Evolutionary conservation across 163 green algal species (phyloP).

Genomic region (Chlamydomonas reinhardtii): DNA sequence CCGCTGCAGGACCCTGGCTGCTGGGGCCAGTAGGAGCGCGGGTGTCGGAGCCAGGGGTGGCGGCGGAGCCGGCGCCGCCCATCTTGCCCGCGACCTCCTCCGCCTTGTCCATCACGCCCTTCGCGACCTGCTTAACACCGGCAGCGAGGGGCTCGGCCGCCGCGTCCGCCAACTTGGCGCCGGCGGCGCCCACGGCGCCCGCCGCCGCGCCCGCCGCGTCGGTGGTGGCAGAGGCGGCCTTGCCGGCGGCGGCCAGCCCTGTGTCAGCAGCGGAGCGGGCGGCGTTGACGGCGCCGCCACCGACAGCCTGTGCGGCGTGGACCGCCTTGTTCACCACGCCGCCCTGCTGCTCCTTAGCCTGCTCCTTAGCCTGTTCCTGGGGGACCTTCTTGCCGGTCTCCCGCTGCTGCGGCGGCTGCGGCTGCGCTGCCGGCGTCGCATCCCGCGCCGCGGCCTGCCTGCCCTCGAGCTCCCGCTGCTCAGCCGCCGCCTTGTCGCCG

Average conservation of each 20-base stretch:
- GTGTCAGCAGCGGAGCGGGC: background rate
- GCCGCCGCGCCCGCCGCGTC: background rate
- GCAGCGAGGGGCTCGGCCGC: background rate
- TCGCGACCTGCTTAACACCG: background rate
- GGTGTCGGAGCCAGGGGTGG: too few relatives aligned
- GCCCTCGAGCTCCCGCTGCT: background rate
- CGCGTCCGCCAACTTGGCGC: background rate
- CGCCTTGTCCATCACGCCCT: background rate
- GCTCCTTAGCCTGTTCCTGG: background rate
- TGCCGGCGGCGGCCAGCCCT: background rate
- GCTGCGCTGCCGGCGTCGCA: too few relatives aligned
- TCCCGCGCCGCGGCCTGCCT: background rate
- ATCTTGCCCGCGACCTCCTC: background rate
- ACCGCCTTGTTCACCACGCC: too few relatives aligned
- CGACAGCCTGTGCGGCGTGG: too few relatives aligned
- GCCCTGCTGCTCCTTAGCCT: background rate
- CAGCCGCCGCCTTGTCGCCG: too few relatives aligned
- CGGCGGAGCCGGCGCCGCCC: background rate
- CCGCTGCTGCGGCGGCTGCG: too few relatives aligned
- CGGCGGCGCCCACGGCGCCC: background rate
- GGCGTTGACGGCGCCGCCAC: background rate
- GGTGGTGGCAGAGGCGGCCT: too few relatives aligned
- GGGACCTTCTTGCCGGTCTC: background rate
- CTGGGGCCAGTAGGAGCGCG: too few relatives aligned
- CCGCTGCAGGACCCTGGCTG: too few relatives aligned